Evolutionary conservation across 176 grass and related monocot genomes (phyloP).

Genomic region (Ampelocalamus luodianensis): DNA sequence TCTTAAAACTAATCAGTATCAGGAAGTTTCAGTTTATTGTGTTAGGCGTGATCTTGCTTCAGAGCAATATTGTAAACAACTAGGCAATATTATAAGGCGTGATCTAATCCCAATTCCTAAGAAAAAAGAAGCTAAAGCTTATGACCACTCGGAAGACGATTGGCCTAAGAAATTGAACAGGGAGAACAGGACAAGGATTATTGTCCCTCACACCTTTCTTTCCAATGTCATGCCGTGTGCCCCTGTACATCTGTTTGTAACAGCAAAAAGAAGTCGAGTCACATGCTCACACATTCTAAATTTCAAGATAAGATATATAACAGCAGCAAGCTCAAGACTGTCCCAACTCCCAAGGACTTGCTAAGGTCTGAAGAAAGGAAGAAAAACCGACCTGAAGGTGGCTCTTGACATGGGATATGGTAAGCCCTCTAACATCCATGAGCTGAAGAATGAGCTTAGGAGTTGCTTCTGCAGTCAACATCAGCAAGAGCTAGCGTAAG

Average conservation of each 20-base stretch:
- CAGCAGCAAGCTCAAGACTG: background rate
- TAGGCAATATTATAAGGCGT: background rate
- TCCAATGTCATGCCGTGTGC: slow-evolving; percentile 60
- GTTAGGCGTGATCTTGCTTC: background rate
- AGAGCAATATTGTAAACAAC: background rate
- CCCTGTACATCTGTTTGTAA: slow-evolving; percentile 84
- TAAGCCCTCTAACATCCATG: slow-evolving; percentile 79
- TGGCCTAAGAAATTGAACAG: background rate
- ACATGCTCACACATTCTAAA: slow-evolving; percentile 20
- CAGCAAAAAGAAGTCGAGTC: slow-evolving; percentile 17
- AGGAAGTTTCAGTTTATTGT: background rate
- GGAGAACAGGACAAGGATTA: background rate
- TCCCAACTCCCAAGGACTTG: background rate
- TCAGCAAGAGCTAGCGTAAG: background rate
- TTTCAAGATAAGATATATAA: background rate
- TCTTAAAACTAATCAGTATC: slow-evolving; percentile 29
- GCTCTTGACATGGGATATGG: slow-evolving; percentile 93
- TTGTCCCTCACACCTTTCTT: slow-evolving; percentile 54
- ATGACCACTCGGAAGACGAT: slow-evolving; percentile 10
- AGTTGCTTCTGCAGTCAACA: slow-evolving; percentile 61
- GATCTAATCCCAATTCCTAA: slow-evolving; percentile 45
- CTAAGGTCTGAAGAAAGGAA: slow-evolving; percentile 7
- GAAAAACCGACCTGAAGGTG: slow-evolving; percentile 75
- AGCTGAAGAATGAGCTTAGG: slow-evolving; percentile 91
- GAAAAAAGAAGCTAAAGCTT: slow-evolving; percentile 9